Conservation (phyloP, 2,329 filamentous ascomycete genomes). For the Aspergillus novofumigatus region DNA sequence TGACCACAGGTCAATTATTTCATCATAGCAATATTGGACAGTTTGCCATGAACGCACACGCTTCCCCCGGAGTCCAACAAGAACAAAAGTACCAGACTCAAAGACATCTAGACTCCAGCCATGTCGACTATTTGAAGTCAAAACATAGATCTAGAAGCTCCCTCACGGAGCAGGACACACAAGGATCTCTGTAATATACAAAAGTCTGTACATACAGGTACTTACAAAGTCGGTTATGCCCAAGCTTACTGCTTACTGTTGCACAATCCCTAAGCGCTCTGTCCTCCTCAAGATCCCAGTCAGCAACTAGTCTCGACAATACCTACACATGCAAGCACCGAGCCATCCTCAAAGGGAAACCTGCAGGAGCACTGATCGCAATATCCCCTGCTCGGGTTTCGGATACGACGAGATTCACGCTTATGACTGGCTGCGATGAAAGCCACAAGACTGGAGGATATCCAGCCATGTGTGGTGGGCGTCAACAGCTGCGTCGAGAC, state of each 20-base stretch:
- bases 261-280: background rate
- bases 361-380: background rate
- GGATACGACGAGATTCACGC: background rate
- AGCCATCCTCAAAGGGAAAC: background rate
- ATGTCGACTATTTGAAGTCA: background rate
- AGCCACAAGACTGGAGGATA: background rate
- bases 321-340: background rate
- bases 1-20: background rate
- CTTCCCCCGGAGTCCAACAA: background rate
- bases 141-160: background rate
- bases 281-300: background rate
- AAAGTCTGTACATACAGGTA: background rate
- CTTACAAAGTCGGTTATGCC: background rate
- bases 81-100: background rate
- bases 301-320: background rate
- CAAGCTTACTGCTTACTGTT: background rate
- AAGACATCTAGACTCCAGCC: background rate
- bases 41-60: background rate
- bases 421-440: background rate
- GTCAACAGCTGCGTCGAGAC: constrained; percentile 3
- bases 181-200: background rate
- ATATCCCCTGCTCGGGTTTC: background rate
- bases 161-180: background rate
- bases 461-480: background rate
- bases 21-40: background rate